These are phyloP conservation scores for Amborella trichopoda DNA, from an alignment of 164 flowering plant species.

Conservation along the genomic window DNA sequence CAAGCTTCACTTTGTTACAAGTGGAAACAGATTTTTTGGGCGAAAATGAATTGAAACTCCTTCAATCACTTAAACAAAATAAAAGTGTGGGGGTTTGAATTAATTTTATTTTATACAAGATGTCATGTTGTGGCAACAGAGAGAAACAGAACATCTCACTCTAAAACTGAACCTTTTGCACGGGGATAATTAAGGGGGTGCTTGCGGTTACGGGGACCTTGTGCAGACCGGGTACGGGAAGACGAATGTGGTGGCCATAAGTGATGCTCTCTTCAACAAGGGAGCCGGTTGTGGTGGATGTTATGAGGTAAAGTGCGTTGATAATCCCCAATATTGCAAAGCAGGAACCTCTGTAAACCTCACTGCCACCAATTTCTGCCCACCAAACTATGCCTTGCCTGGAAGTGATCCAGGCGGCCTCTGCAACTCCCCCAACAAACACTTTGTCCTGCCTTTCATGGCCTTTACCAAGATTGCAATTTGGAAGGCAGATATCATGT, in stretches of 20 bases:
- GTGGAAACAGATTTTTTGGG: too few species aligned
- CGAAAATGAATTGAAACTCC: too few species aligned
- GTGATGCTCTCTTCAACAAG: slow-evolving; percentile 45
- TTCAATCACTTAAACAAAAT: too few species aligned
- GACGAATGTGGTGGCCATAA: slow-evolving; percentile 75
- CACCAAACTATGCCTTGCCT: slow-evolving; percentile 68
- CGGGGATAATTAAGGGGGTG: slow-evolving; percentile 30
- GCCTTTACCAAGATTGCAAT: slow-evolving; percentile 92
- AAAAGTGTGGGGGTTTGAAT: too few species aligned
- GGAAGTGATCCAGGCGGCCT: slow-evolving; percentile 62
- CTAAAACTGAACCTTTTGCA: background rate
- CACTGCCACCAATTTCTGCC: slow-evolving; percentile 90
- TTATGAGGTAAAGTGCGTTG: slow-evolving; percentile 72
- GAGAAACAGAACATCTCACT: too few species aligned
- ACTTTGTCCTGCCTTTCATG: slow-evolving; percentile 78
- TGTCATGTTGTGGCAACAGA: too few species aligned
- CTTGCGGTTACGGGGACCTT: slow-evolving; percentile 88
- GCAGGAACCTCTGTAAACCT: slow-evolving; percentile 86
- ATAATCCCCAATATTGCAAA: slow-evolving; percentile 73
- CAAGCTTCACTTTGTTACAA: too few species aligned
- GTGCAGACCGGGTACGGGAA: slow-evolving; percentile 55
- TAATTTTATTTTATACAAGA: too few species aligned
- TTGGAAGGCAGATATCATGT: slow-evolving; percentile 96
- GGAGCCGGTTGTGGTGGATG: slow-evolving; percentile 96
- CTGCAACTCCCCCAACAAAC: slow-evolving; percentile 81